Evolutionary conservation across 2,329 filamentous ascomycete genomes (phyloP).

Genomic region (Colletotrichum somersetense): DNA sequence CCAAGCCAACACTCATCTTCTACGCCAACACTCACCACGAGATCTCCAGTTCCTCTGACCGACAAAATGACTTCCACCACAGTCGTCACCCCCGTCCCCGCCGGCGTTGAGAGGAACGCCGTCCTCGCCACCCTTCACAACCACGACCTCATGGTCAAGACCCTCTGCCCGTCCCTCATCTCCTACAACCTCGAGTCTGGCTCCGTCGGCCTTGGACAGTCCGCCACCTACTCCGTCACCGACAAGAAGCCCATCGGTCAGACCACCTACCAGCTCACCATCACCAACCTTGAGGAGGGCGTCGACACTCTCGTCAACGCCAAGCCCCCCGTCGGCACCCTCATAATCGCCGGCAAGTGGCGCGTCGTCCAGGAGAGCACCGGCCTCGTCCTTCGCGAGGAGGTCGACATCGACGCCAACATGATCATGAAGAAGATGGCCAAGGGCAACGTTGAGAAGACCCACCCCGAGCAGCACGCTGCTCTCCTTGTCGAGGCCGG

Average conservation of each 20-base stretch:
- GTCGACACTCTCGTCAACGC: slow-evolving; percentile 40
- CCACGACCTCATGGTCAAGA: slow-evolving; percentile 42
- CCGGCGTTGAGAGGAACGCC: slow-evolving; percentile 29
- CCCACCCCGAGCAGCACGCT: slow-evolving; percentile 39
- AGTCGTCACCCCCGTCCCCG: slow-evolving; percentile 36
- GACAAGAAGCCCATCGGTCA: slow-evolving; percentile 42
- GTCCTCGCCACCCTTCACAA: slow-evolving; percentile 38
- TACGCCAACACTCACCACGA: too few relatives aligned
- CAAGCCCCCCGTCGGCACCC: slow-evolving; percentile 40
- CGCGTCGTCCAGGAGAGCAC: slow-evolving; percentile 28
- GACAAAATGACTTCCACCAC: slow-evolving; percentile 32
- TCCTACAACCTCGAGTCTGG: slow-evolving; percentile 37
- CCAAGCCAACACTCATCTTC: not conserved
- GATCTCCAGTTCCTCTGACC: not conserved
- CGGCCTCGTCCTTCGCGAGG: slow-evolving; percentile 37
- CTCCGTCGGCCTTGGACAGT: slow-evolving; percentile 27
- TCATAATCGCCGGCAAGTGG: slow-evolving; percentile 39
- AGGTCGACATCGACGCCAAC: slow-evolving; percentile 40
- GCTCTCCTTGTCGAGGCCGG: slow-evolving; percentile 37
- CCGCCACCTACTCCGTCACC: slow-evolving; percentile 39
- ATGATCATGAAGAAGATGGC: slow-evolving; percentile 42
- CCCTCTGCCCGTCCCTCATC: slow-evolving; percentile 39
- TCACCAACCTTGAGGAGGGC: slow-evolving; percentile 40
- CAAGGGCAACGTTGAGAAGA: slow-evolving; percentile 42
- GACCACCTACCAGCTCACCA: slow-evolving; percentile 40